Percentiles rank a stretch among this genome's conserved stretches.
Evolutionary conservation across 2,329 filamentous ascomycete species (phyloP).

Genomic region (Remersonia thermophila): DNA sequence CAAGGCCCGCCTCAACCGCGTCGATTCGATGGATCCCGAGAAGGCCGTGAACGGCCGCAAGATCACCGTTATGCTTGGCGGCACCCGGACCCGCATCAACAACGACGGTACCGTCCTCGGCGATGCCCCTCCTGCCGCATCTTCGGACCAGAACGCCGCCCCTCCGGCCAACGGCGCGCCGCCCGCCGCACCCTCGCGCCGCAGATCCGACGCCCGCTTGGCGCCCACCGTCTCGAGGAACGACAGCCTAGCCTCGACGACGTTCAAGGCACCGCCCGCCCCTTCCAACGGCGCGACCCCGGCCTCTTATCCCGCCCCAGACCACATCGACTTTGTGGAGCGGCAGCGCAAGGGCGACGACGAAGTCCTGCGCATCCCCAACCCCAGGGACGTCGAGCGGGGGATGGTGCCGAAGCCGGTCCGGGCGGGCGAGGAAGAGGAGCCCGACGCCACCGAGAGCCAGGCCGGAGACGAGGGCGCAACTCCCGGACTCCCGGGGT

Average conservation of each 20-base stretch:
- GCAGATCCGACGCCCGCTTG: no score
- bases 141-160: slow-evolving; percentile 18
- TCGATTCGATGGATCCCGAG: slow-evolving; percentile 36
- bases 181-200: no score
- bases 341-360: slow-evolving; percentile 68
- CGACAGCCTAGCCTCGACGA: slow-evolving; percentile 1
- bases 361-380: slow-evolving; percentile 74
- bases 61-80: slow-evolving; percentile 54
- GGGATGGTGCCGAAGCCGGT: slow-evolving; percentile 57
- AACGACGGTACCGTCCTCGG: slow-evolving; percentile 47
- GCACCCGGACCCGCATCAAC: slow-evolving; percentile 42
- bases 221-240: no score
- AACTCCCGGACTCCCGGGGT: no score
- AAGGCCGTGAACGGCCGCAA: slow-evolving; percentile 51
- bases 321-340: slow-evolving; percentile 80
- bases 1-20: slow-evolving; percentile 22
- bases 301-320: slow-evolving; percentile 40
- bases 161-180: no score
- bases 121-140: slow-evolving; percentile 17
- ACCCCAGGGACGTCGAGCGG: slow-evolving; percentile 77
- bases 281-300: no score
- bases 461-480: no score
- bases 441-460: slow-evolving; percentile 17
- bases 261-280: not conserved
- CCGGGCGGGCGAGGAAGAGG: slow-evolving; percentile 23